Percentiles rank a stretch among this genome's conserved stretches.
phyloP scores from a whole-genome alignment of 495 filamentous ascomycete genomes.

The Tuber aestivum region DNA sequence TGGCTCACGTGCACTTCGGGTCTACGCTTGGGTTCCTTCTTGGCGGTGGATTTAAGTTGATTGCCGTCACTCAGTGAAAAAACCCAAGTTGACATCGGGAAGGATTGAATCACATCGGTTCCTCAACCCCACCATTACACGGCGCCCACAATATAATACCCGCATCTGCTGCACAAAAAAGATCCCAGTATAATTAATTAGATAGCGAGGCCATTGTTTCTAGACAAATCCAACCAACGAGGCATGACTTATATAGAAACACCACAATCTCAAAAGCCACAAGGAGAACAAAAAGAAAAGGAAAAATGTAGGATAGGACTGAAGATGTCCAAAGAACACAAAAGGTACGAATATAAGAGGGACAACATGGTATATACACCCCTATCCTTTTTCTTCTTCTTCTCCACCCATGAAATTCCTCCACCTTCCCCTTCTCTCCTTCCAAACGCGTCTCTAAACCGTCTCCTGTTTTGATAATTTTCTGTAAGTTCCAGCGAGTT shows the following conservation, averaged over 20 bases:
- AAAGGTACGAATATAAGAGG: not conserved
- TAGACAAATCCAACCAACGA: not conserved
- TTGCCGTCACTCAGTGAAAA: not conserved
- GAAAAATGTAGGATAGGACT: not conserved
- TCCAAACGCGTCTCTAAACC: not conserved
- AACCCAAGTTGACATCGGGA: not conserved
- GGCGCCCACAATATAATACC: not conserved
- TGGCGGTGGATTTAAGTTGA: not conserved
- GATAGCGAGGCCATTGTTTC: not conserved
- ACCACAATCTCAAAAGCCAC: constrained; percentile 2
- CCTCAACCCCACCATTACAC: not conserved
- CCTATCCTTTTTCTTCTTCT: not conserved
- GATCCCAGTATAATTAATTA: constrained; percentile 1
- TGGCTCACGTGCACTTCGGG: not conserved
- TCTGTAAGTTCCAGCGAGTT: not conserved
- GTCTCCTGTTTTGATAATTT: constrained; percentile 1
- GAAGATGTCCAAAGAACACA: not conserved
- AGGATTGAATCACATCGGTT: not conserved
- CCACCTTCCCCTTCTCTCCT: not conserved
- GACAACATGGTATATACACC: constrained; percentile 3
- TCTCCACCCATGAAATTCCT: not conserved
- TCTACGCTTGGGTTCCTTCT: not conserved
- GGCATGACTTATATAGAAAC: constrained; percentile 1
- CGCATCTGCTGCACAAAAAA: not conserved
- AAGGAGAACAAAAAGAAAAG: not conserved